Percentiles rank a stretch among this genome's conserved stretches.
phyloP scores from a whole-genome alignment of 768 basidiomycete species.

The Chalciporus chontae region DNA sequence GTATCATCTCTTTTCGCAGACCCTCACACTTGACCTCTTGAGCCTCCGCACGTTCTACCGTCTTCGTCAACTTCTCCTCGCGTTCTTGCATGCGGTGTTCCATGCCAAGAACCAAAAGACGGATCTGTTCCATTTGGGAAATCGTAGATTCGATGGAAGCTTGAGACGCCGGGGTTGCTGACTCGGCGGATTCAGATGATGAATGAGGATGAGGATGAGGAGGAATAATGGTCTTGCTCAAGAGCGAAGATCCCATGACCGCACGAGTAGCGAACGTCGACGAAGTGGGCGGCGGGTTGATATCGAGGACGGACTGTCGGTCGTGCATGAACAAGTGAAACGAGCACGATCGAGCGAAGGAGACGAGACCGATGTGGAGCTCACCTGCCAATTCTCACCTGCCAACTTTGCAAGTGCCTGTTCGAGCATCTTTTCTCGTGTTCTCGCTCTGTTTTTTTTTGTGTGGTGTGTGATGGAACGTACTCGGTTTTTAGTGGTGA shows the following conservation, averaged over 20 bases:
- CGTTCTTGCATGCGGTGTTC: conserved; percentile 64
- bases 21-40: conserved; percentile 55
- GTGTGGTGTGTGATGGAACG: conserved; percentile 16
- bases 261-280: conserved; percentile 29
- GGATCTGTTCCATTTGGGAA: conserved; percentile 66
- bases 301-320: conserved; percentile 28
- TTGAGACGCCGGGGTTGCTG: conserved; percentile 19
- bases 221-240: conserved; percentile 22
- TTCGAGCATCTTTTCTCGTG: conserved; percentile 76
- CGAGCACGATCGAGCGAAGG: too few species aligned
- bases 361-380: too few species aligned
- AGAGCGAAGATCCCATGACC: conserved; percentile 25
- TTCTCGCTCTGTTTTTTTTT: conserved; percentile 50
- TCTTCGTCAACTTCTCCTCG: conserved; percentile 59
- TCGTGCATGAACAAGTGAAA: too few species aligned
- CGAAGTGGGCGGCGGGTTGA: conserved; percentile 32
- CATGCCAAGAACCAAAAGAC: conserved; percentile 70
- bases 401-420: conserved; percentile 64
- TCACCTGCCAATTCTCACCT: conserved; percentile 82
- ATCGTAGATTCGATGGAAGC: conserved; percentile 39
- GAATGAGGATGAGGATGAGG: conserved; percentile 17
- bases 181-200: conserved; percentile 13
- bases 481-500: not conserved
- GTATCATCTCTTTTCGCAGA: conserved; percentile 38
- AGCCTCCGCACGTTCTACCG: conserved; percentile 55